Conservation (phyloP, 352 stramenopile species). For the Pythium apleroticum region DNA sequence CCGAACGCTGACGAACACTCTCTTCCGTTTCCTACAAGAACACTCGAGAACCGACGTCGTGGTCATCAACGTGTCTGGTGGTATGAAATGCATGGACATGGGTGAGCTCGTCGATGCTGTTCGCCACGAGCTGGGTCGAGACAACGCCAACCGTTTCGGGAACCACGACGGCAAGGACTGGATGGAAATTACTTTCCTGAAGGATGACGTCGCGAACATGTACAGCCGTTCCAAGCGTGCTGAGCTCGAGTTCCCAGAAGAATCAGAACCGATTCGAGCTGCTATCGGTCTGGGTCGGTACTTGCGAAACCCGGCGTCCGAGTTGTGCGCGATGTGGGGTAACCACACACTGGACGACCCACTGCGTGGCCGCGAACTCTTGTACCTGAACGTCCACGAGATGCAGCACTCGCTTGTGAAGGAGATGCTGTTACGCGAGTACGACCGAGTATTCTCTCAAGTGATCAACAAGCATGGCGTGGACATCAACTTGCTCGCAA, state of each 20-base stretch:
- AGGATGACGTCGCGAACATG: conserved; percentile 88
- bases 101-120: conserved; percentile 84
- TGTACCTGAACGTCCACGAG: conserved; percentile 85
- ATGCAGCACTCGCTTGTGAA: conserved; percentile 88
- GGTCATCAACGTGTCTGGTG: conserved; percentile 87
- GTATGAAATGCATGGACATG: conserved; percentile 91
- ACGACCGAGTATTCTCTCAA: conserved; percentile 85
- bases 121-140: conserved; percentile 66
- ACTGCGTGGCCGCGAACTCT: conserved; percentile 70
- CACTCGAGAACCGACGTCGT: conserved; percentile 81
- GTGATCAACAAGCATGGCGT: conserved; percentile 87
- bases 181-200: conserved; percentile 86
- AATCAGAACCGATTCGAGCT: conserved; percentile 76
- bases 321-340: conserved; percentile 86
- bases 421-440: conserved; percentile 82
- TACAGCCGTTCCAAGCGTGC: conserved; percentile 85
- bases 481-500: conserved; percentile 88
- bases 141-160: conserved; percentile 69
- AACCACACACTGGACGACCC: conserved; percentile 79
- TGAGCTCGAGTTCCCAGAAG: conserved; percentile 82
- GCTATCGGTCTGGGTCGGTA: conserved; percentile 79
- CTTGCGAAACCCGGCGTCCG: conserved; percentile 81
- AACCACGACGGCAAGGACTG: conserved; percentile 81
- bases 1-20: conserved; percentile 67
- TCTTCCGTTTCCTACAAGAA: conserved; percentile 84